Conservation (phyloP, 805 yeast genomes). For the Kodamaea kaohsiungensis region DNA sequence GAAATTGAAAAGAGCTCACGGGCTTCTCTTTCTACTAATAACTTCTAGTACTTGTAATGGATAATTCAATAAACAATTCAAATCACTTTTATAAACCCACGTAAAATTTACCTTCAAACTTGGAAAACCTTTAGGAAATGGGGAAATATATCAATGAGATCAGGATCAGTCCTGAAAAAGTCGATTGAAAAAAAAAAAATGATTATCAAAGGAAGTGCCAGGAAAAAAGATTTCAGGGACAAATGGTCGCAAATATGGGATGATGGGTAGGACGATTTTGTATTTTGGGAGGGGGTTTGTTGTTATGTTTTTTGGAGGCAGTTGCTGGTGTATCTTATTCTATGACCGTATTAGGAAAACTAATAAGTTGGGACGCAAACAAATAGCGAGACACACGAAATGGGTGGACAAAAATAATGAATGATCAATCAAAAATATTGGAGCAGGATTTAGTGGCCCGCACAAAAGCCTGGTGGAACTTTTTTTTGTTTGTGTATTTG, state of each 20-base stretch:
- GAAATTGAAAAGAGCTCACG: neutral
- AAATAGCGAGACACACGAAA: constrained; percentile 5
- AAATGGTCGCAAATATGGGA: neutral
- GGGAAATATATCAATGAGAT: constrained; percentile 2
- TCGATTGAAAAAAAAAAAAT: neutral
- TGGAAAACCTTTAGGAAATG: neutral
- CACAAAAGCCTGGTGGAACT: neutral
- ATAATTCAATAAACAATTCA: no score
- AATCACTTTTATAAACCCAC: no score
- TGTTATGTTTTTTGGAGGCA: neutral
- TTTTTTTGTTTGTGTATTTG: constrained; percentile 6
- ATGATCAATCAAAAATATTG: constrained; percentile 6
- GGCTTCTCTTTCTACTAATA: constrained; percentile 5
- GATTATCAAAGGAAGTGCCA: neutral
- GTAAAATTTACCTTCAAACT: no score
- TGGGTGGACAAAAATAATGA: constrained; percentile 4
- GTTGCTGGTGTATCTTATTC: constrained; percentile 2
- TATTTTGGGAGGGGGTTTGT: neutral
- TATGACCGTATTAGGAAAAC: neutral
- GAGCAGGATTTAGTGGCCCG: neutral
- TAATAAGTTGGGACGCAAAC: constrained; percentile 1
- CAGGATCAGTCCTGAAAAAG: constrained; percentile 9
- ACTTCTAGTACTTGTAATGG: no score
- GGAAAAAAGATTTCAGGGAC: constrained; percentile 5
- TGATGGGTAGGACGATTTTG: neutral